Evolutionary conservation across 2,329 filamentous ascomycete genomes (phyloP), one percentile per base, ranked within the genome.

Genomic region (Apiospora rasikravindrae): DNA sequence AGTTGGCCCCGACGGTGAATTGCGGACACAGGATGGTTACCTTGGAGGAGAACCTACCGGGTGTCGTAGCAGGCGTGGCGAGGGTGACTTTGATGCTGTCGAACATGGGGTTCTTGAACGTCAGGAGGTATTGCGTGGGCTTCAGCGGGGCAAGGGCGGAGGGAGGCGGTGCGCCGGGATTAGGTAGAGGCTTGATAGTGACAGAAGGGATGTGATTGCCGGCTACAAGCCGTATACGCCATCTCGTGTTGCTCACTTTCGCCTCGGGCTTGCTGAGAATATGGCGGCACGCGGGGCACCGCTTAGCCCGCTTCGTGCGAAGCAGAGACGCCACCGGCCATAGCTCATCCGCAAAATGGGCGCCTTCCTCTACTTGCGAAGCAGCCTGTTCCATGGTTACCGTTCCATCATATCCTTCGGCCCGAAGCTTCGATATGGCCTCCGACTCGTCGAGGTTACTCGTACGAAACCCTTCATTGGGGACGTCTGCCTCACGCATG

Each of bases 21-120:
- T 97, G 91, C 0, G 96, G 96, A 78, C 96, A 99, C 1, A 99
- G 87, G 19, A 99, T 92, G 0, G 96, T 99, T 73, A 99, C 94
- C 77, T 90, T 93, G 71, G 92, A 93, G 1, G 89, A 87, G 77
- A 95, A 93, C 11, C 90, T 88, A 4, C 94, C 94, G 0, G 94
- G 94, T 0, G 94, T 97, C 13, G 88, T 88, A 33, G 92, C 89
- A 0, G 96, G 94, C 0, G 95, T 97, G 5, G 95, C 96, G 10
- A 99, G 89, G 0, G 93, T 96, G 72, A 99, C 92, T 73, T 92
- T 93, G 76, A 99, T 92, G 29, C 90, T 89, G 76, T 99, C 96
- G 82, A 98, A 99, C 75, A 98, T 91, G 33, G 96, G 95, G 79
- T 99, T 99, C 79, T 92, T 94, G 77, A 99, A 91, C 0, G 95